Base-by-base conservation (phyloP, 768 basidiomycete species). In the Termitomyces heimii region DNA sequence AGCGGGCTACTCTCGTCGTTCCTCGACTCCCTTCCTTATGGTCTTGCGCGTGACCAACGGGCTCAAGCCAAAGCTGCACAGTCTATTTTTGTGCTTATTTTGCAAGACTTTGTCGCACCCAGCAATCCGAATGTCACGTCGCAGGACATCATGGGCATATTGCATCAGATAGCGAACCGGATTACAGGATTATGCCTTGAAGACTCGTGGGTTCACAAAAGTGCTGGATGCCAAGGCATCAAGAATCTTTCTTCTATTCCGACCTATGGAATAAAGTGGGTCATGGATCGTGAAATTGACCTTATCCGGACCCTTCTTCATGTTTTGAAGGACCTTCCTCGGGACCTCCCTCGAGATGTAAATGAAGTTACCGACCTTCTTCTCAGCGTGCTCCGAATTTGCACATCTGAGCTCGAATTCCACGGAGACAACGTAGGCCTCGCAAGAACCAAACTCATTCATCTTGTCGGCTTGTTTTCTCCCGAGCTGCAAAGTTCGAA, bases 281-380 rank as follows among this genome's bases (percentile, higher is more conserved):
- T 93, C 54, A 79, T 82, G 59, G 91, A 95, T 54, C 86, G 93
- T 48, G 91, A 96, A 68, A 79, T 91, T 31, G 96, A 98, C 61
- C 83, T 97, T 60, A 83, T 94, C 53, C 89, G 94, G 52, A 93
- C 90, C 5, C 79, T 98, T 26, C 77, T 98, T 31, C 92, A 94
- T 65, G 87, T 95, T 59, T 76, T 99, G 48, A 97, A 98, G 68
- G 96, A 98, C 67, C 88, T 97, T 65, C 94, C 96, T 0, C 82
- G 83, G 61, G 95, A 98, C 64, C 79, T 94, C 22, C 92, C 94
- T 16, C 82, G 84, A 6, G 85, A 94, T 62, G 83, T 92, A 28
- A 82, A 86, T 32, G 83, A 88, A 47, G 89, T 96, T 20, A 75
- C 85, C 8, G 84, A 89, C 55, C 85, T 92, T n/a, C 76, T 98